Base-by-base conservation (phyloP, 78 protist genomes). In the Dictyostelium firmibasis region DNA sequence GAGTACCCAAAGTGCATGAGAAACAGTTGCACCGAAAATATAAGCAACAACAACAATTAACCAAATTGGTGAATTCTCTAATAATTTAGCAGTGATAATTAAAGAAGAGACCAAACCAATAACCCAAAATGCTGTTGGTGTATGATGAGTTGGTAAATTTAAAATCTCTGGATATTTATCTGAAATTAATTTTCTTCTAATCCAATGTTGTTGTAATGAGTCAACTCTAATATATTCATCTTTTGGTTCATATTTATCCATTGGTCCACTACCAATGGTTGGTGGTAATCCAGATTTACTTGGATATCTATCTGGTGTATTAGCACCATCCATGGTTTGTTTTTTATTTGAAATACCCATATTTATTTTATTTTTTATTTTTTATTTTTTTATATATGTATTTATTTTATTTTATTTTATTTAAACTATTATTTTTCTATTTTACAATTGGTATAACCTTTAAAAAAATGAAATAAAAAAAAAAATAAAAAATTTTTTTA, bases 1-100 rank as follows among this genome's bases (percentile, higher is more conserved):
- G 11, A 94, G 92, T 36, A 98, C 94, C 88, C 91, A 84, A 33
- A 95, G 74, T 9, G 96, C 70, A 86, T 97, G 98, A 79, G 92
- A 89, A 33, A 33, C 76, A 5, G 94, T 78, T 36, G 95, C 98
- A 33, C 98, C 97, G 41, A 97, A 70, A 60, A 96, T 67, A 35
- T 97, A 97, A 3, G 97, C 97, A 14, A 43, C 83, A 1, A 81
- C 36, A 25, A 72, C 53, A n/a, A 86, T 70, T 10, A 81, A 36
- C 94, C 76, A 81, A 3, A 89, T 14, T 64, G 94, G 62, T 43
- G 87, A 50, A 44, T 89, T 89, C 18, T 53, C 83, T 35, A 89
- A 16, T 9, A 89, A 9, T 84, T 89, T 89, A 25, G 94, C 94
- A 23, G 94, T 81, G 62, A 89, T 69, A 36, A 89, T 25, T 36